A percentile compares a stretch with the other conserved stretches of the same genome.
Conservation (phyloP, 208 protist genomes). For the Jaenimonas drosophilae region DNA sequence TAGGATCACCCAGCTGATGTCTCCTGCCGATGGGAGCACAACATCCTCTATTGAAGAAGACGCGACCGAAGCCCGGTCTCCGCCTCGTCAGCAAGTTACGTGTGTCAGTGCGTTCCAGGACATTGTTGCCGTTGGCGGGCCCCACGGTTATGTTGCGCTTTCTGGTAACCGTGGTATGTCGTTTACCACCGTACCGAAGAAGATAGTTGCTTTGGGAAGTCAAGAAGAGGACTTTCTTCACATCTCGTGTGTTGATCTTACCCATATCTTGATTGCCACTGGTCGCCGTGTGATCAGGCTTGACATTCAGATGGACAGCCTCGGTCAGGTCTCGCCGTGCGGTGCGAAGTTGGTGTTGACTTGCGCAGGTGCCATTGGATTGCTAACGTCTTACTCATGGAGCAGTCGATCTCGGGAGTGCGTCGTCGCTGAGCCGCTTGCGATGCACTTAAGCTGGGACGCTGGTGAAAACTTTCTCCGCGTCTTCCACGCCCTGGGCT, state of each 20-base stretch:
- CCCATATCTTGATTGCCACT: constrained; percentile 9
- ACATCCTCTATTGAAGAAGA: not conserved
- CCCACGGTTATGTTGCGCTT: constrained; percentile 35
- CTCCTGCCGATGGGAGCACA: too few species aligned
- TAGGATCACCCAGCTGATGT: too few species aligned
- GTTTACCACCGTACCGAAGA: constrained; percentile 16
- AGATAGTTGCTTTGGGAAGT: too few species aligned
- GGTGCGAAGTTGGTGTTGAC: constrained; percentile 8
- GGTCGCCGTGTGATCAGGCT: constrained; percentile 1
- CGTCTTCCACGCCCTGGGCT: constrained; percentile 52
- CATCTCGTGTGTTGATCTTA: too few species aligned
- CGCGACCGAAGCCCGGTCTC: not conserved
- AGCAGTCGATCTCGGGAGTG: constrained; percentile 12
- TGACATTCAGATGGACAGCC: not conserved
- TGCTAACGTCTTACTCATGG: not conserved
- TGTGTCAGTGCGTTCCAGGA: constrained; percentile 20
- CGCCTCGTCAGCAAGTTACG: not conserved
- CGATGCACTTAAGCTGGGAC: constrained; percentile 56
- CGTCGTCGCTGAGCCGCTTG: constrained; percentile 28
- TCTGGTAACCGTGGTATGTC: constrained; percentile 56
- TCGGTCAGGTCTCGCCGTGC: constrained; percentile 6
- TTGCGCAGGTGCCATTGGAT: constrained; percentile 2
- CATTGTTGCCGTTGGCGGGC: constrained; percentile 39
- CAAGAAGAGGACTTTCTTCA: too few species aligned
- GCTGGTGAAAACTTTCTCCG: constrained; percentile 29